Evolutionary conservation across 1,284 basidiomycete genomes (phyloP), one percentile per base, ranked within the genome.

Genomic region (Ceratobasidium sp.): DNA sequence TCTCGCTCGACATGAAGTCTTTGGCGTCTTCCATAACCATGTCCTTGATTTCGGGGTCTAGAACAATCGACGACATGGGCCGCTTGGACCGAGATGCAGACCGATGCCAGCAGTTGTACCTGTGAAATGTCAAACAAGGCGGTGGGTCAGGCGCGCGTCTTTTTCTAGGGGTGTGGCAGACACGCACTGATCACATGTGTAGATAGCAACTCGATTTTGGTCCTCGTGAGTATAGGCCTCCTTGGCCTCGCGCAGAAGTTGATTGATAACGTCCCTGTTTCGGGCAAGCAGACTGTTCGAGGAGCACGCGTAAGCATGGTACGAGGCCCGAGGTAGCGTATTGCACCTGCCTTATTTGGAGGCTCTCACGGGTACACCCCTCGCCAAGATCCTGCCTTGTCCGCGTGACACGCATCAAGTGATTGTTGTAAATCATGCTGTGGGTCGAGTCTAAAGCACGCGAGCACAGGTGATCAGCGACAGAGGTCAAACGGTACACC

Each of bases 251-350:
- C 84, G 79, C 0, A 91, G 81, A 2, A 92, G 81, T 2, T 83
- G 77, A 48, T 86, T 84, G 13, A 92, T 82, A 34, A 88, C 76
- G 0, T 78, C 75, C 59, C 94, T 93, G 81, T 88, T 93, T 58
- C 92, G 89, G 24, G 92, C 92, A 54, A 94, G 89, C 72, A 94
- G 92, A 76, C 92, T 93, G 78, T 69, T n/a, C 13, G 27, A 48
- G 7, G 27, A 13, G 9, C 27, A 64, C 43, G 62, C n/a, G 43
- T 48, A 49, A 64, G 62, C 22, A 49, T n/a, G 27, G 22, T 16
- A 31, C 22, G 41, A 31, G 29, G 14, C 39, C 2, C 9, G 24
- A 9, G n/a, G 31, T 13, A 9, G 29, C 7, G 49, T 22, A 68
- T 37, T 46, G 22, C 39, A 69, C 79, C 8, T 61, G 79, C 81